Evolutionary conservation across 345 rosid genomes (phyloP), one percentile per base, ranked within the genome.

Genomic region (Abelmoschus esculentus): DNA sequence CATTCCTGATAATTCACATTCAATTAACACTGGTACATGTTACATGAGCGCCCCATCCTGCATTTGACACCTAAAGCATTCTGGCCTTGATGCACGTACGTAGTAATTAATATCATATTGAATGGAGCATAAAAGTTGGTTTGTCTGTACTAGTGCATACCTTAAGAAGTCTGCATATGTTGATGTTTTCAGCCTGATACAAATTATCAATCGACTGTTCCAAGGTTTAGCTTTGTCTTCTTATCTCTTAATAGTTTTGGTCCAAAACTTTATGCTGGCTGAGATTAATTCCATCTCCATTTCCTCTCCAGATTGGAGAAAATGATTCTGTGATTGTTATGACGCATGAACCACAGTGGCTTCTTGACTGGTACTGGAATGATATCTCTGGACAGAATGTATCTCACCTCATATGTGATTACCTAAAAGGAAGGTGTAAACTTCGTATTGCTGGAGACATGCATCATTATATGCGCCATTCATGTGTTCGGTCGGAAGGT

Each of bases 401-500:
- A 79, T 74, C 83, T 36, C 89, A 95, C 77, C 81, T 95, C 80
- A 85, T 90, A 75, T 75, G 87, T 74, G 96, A 88, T 75, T 83
- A 85, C 81, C 80, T 95, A 80, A 87, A 86, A 72, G 91, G 91
- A 82, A 90, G 96, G 79, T 95, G 97, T 72, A 95, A 88, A 72
- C 96, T 95, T 78, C 85, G 93, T 77, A 76, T 95, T 72, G 96
- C 99, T 38, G 97, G 99, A 64, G 99, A 95, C 84, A 79, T 95
- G 84, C 99, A 95, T 85, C 93, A 91, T 76, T 95, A 91, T 78
- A 91, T 91, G 99, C 93, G 97, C 29, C 99, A 91, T 82, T 90
- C 98, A 22, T 79, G 54, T 81, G 85, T 82, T 75, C 96, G 88
- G 70, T 86, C 96, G 54, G 91, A 87, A 78, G 85, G 75, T 38